Evolutionary conservation across 768 basidiomycete genomes (phyloP).

Genomic region (Lentinula aciculospora): DNA sequence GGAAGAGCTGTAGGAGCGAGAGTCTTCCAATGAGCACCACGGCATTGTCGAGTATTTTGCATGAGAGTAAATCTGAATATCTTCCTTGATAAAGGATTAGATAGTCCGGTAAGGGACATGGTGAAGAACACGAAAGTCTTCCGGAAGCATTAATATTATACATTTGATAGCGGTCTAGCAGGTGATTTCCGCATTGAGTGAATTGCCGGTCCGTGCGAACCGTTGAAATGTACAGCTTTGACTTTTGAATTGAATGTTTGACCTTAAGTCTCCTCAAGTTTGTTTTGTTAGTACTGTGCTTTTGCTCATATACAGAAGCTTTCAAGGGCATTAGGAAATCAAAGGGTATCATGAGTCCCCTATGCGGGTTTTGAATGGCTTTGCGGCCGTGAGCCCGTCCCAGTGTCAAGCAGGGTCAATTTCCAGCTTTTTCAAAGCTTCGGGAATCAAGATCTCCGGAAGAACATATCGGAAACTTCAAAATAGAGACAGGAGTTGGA

Average conservation of each 20-base stretch:
- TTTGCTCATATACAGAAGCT: neutral
- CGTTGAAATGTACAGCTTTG: neutral
- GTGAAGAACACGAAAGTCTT: neutral
- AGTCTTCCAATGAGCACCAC: conserved; percentile 60
- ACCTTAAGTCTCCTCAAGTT: too few relatives aligned
- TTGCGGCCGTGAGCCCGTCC: too few relatives aligned
- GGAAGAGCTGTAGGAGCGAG: conserved; percentile 54
- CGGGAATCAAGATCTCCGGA: too few relatives aligned
- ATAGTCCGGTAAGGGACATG: neutral
- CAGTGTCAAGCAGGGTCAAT: too few relatives aligned
- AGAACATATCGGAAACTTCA: too few relatives aligned
- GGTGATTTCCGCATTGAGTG: neutral
- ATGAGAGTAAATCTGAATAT: neutral
- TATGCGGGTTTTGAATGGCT: too few relatives aligned
- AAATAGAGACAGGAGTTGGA: too few relatives aligned
- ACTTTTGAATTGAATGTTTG: too few relatives aligned
- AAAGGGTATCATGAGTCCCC: too few relatives aligned
- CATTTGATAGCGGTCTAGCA: neutral
- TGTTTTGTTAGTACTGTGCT: too few relatives aligned
- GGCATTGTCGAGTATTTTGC: conserved; percentile 22
- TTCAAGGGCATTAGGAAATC: neutral
- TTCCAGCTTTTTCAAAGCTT: too few relatives aligned
- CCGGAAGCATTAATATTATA: too few relatives aligned
- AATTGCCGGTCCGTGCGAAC: neutral
- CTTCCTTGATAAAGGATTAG: neutral